Evolutionary conservation across 345 rosid genomes (phyloP).

Genomic region (Populus davidiana): DNA sequence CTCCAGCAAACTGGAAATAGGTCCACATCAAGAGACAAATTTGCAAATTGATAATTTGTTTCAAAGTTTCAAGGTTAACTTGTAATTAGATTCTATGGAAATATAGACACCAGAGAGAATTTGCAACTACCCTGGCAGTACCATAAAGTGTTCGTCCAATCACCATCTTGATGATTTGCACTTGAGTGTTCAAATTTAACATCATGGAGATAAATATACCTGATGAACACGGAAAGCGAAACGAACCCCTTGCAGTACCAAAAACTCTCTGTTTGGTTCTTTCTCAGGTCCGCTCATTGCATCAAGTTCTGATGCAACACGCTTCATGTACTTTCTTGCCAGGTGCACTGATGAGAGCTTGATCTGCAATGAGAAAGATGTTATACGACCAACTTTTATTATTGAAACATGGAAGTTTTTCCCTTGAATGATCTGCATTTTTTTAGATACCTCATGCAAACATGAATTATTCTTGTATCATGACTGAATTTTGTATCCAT

Average conservation of each 20-base stretch:
- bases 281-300: constrained; percentile 70
- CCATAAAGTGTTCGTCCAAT: neutral
- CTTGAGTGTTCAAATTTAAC: neutral
- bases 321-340: constrained; percentile 95
- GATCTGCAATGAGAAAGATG: constrained; percentile 51
- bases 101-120: neutral
- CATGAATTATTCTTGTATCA: neutral
- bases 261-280: constrained; percentile 90
- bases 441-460: neutral
- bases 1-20: constrained; percentile 83
- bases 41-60: neutral
- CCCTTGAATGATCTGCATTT: neutral
- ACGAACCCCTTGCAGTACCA: constrained; percentile 88
- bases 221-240: constrained; percentile 97
- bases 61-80: neutral
- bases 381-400: neutral
- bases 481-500: neutral
- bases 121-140: neutral
- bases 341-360: constrained; percentile 91
- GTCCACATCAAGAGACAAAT: neutral
- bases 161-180: neutral
- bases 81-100: neutral
- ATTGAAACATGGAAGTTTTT: neutral
- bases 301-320: constrained; percentile 84
- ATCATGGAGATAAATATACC: constrained; percentile 38